Evolutionary conservation across 1,139 yeast genomes (phyloP).

Genomic region (Candida albicans): DNA sequence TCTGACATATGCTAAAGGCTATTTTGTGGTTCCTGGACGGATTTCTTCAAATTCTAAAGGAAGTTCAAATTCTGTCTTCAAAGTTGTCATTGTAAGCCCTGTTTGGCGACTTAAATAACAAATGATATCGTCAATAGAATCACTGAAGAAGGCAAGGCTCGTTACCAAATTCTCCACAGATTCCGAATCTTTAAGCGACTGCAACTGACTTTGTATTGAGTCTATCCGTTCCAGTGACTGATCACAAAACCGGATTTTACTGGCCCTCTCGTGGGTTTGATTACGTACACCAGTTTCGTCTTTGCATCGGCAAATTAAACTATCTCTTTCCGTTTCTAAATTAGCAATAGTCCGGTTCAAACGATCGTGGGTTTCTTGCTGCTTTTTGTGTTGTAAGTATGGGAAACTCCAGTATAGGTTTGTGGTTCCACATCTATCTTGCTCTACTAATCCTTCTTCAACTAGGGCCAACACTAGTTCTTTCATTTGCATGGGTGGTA

Average conservation of each 20-base stretch:
- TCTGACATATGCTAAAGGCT: no score
- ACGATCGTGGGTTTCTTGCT: conserved; percentile 12
- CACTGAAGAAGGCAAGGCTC: conserved; percentile 17
- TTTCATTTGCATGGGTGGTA: conserved; percentile 51
- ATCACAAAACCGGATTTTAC: conserved; percentile 3
- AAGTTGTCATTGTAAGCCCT: conserved; percentile 3
- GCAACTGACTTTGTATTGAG: conserved; percentile 4
- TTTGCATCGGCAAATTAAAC: conserved; percentile 7
- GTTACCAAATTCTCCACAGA: conserved; percentile 3
- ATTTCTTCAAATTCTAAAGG: conserved; percentile 18
- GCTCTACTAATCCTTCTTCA: conserved; percentile 47
- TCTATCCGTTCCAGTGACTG: conserved; percentile 1
- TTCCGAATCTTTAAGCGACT: conserved; percentile 4
- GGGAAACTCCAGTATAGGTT: conserved; percentile 56
- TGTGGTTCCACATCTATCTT: conserved; percentile 55
- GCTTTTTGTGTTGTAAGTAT: conserved; percentile 28
- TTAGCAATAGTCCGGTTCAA: conserved; percentile 18
- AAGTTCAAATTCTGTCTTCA: conserved; percentile 16
- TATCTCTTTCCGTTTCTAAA: conserved; percentile 6
- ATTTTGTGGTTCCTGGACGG: no score
- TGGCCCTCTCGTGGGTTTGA: conserved; percentile 4
- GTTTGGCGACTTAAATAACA: conserved; percentile 15
- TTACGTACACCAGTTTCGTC: conserved; percentile 4
- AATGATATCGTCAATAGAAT: conserved; percentile 16
- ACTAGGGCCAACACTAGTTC: conserved; percentile 45